phyloP scores from a whole-genome alignment of 208 protist genomes.

The Naegleria fowleri region DNA sequence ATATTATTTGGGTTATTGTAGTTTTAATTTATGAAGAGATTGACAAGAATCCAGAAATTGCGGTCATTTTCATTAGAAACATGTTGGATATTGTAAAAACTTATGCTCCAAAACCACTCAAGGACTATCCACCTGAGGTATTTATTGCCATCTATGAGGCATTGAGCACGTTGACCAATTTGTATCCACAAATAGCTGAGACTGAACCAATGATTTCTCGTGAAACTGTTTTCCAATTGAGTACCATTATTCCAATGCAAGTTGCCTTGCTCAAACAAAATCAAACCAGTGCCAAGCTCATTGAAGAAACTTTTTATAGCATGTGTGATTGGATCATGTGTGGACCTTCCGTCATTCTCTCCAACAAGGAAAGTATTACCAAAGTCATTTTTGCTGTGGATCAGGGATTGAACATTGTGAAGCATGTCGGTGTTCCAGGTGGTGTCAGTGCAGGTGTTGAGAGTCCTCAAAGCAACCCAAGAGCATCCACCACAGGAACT shows the following conservation, averaged over 20 bases:
- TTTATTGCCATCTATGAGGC: slow-evolving; percentile 21
- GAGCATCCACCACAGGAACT: not conserved
- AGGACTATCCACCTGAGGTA: slow-evolving; percentile 6
- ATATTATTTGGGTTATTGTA: not conserved
- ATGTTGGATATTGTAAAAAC: not conserved
- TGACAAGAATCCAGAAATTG: not conserved
- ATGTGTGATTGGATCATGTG: slow-evolving; percentile 6
- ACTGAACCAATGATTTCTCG: not conserved
- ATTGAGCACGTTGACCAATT: not conserved
- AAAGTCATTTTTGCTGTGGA: not conserved
- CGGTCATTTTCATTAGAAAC: not conserved
- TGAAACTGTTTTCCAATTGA: not conserved
- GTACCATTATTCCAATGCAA: slow-evolving; percentile 5
- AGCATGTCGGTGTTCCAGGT: not conserved
- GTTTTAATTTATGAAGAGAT: slow-evolving; percentile 22
- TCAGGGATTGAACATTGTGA: not conserved
- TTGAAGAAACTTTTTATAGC: slow-evolving; percentile 11
- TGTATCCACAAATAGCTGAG: not conserved
- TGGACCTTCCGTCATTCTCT: not conserved
- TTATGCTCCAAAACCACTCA: not conserved
- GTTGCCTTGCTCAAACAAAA: not conserved
- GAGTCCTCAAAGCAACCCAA: not conserved
- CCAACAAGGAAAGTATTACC: not conserved
- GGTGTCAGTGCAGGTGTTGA: not conserved
- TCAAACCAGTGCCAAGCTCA: not conserved